phyloP scores from a whole-genome alignment of 1,284 basidiomycete genomes.

The Megacollybia platyphylla region DNA sequence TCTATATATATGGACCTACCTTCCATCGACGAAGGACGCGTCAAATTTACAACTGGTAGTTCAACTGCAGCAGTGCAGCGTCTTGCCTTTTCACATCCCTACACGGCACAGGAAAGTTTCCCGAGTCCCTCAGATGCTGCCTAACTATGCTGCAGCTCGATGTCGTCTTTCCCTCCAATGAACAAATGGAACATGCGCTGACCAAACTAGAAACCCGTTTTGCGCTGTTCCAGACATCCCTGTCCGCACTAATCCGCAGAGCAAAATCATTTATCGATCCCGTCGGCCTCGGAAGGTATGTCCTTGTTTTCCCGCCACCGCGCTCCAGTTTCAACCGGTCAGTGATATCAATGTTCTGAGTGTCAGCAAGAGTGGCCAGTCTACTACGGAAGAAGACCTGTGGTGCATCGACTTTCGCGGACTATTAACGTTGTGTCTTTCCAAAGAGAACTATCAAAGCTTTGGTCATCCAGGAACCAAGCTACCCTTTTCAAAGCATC shows the following conservation, averaged over 20 bases:
- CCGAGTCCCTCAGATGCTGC: background rate
- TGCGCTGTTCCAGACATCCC: background rate
- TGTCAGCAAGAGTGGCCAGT: background rate
- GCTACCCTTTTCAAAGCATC: conserved; percentile 4
- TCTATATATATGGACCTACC: too few species aligned
- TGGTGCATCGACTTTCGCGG: conserved; percentile 9
- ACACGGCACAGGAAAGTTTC: too few species aligned
- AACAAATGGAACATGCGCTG: conserved; percentile 2
- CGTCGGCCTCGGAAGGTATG: background rate
- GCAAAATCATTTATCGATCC: background rate
- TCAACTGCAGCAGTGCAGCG: too few species aligned
- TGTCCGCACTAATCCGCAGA: background rate
- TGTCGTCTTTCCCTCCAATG: conserved; percentile 8
- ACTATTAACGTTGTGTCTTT: conserved; percentile 6
- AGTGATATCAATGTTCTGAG: conserved; percentile 4
- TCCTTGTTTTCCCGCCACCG: background rate
- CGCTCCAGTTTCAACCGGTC: background rate
- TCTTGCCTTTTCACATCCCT: too few species aligned
- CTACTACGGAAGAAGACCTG: conserved; percentile 5
- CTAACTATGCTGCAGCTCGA: conserved; percentile 5
- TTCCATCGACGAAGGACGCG: too few species aligned
- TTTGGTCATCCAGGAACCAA: conserved; percentile 7
- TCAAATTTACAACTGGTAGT: too few species aligned
- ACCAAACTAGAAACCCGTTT: conserved; percentile 1
- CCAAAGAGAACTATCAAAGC: conserved; percentile 6